Evolutionary conservation across 176 grass and related monocot species (phyloP).

Genomic region (Bromus sterilis): DNA sequence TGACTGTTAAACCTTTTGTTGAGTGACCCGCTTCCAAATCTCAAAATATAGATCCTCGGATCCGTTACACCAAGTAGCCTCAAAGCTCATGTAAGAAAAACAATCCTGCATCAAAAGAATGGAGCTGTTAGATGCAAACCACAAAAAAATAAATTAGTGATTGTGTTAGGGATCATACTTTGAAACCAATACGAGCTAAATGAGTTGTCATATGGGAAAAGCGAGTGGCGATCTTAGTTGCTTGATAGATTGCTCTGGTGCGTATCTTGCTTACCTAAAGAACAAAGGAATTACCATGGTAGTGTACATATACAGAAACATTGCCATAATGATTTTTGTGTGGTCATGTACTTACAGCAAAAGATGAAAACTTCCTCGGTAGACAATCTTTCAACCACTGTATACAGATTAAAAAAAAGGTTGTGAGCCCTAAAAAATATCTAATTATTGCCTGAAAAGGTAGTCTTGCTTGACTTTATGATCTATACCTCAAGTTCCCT

Average conservation of each 20-base stretch:
- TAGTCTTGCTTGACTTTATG: background rate
- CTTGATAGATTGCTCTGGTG: slow-evolving; percentile 17
- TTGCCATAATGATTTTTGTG: background rate
- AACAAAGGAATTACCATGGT: background rate
- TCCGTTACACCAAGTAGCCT: background rate
- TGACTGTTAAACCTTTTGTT: background rate
- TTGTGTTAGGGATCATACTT: background rate
- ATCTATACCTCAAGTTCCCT: slow-evolving; percentile 1
- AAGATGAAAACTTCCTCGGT: background rate
- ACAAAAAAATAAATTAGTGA: background rate
- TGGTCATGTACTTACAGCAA: slow-evolving; percentile 1
- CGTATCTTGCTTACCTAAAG: background rate
- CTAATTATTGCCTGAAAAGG: background rate
- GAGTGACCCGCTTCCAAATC: slow-evolving; percentile 7
- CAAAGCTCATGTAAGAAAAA: background rate
- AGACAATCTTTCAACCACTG: slow-evolving; percentile 25
- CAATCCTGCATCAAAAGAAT: background rate
- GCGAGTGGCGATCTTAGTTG: slow-evolving; percentile 17
- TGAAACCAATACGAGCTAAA: background rate
- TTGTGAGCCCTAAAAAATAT: background rate
- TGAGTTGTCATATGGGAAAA: background rate
- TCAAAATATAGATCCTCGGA: slow-evolving; percentile 1
- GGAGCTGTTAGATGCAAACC: background rate
- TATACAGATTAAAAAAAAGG: background rate
- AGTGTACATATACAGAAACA: background rate